phyloP scores from a whole-genome alignment of 306 rosid genomes.

The Vicia villosa region DNA sequence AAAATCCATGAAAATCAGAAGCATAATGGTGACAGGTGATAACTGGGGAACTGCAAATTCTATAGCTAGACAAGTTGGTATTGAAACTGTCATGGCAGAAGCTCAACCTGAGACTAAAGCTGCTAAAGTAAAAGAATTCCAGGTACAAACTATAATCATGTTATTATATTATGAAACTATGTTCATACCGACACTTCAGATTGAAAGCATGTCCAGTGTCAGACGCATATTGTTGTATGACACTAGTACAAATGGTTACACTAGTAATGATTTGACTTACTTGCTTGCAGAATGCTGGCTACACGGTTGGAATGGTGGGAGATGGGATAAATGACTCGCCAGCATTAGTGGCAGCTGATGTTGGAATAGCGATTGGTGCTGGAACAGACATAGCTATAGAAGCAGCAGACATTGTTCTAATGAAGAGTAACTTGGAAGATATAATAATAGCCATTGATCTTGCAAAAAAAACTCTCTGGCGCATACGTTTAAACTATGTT shows the following conservation, averaged over 20 bases:
- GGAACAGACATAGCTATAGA: constrained; percentile 93
- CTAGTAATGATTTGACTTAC: background rate
- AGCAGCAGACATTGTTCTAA: constrained; percentile 86
- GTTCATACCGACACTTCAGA: no score
- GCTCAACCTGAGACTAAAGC: constrained; percentile 79
- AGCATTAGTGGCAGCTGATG: constrained; percentile 79
- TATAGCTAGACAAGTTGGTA: constrained; percentile 72
- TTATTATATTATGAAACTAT: no score
- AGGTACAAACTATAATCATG: no score
- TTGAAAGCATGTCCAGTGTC: no score
- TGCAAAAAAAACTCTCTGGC: constrained; percentile 63
- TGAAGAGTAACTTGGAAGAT: constrained; percentile 84
- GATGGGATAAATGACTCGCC: constrained; percentile 93
- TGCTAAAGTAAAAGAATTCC: constrained; percentile 54
- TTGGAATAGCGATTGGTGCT: constrained; percentile 88
- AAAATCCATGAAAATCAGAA: constrained; percentile 65
- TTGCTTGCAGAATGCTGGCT: constrained; percentile 49
- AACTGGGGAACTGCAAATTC: constrained; percentile 90
- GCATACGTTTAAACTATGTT: constrained; percentile 70
- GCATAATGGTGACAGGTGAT: constrained; percentile 88
- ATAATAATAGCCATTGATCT: constrained; percentile 79
- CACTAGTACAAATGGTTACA: no score
- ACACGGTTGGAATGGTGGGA: constrained; percentile 84
- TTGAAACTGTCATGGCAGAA: constrained; percentile 72
- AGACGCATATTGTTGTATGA: no score